These are phyloP conservation scores for Penicillium antarcticum DNA, from an alignment of 495 filamentous ascomycete genomes.

Conservation along the genomic window DNA sequence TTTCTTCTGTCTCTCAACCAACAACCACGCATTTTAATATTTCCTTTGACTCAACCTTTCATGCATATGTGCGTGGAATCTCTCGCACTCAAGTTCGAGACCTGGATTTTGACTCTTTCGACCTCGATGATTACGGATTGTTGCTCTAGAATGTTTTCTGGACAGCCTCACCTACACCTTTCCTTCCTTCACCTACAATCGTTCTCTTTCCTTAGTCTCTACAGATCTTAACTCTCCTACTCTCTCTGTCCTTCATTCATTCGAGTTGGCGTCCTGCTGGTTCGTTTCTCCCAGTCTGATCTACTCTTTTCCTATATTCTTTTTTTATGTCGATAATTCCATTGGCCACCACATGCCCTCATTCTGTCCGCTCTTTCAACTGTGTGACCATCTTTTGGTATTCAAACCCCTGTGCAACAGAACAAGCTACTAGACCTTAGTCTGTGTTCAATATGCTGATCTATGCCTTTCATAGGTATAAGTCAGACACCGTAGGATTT, in stretches of 20 bases:
- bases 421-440: conserved; percentile 17
- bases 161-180: conserved; percentile 1
- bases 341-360: conserved; percentile 11
- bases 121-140: conserved; percentile 3
- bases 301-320: conserved; percentile 15
- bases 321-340: conserved; percentile 26
- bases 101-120: background rate
- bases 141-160: background rate
- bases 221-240: conserved; percentile 12
- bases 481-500: background rate
- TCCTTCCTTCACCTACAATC: conserved; percentile 15
- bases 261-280: conserved; percentile 10
- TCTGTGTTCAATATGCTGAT: conserved; percentile 2
- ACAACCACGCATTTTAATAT: conserved; percentile 9
- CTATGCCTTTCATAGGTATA: too few species aligned
- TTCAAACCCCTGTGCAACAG: conserved; percentile 14
- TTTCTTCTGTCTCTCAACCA: conserved; percentile 19
- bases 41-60: conserved; percentile 3
- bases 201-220: conserved; percentile 16
- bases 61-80: background rate
- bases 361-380: conserved; percentile 6
- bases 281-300: conserved; percentile 11
- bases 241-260: conserved; percentile 19
- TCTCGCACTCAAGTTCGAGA: background rate
- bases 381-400: conserved; percentile 13